Evolutionary conservation across 176 grass and related monocot species (phyloP).

Genomic region (Poa annua): DNA sequence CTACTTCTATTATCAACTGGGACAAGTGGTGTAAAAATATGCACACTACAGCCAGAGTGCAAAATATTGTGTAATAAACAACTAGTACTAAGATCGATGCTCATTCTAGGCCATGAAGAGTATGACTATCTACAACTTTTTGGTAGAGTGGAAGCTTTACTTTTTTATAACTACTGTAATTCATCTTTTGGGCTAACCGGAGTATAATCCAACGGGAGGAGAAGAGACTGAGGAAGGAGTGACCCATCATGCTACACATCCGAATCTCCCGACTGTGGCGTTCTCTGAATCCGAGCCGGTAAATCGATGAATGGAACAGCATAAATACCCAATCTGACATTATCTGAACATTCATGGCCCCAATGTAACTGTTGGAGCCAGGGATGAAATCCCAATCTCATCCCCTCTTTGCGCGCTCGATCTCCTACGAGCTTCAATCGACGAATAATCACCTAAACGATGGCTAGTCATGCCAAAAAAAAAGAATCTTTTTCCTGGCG

Average conservation of each 20-base stretch:
- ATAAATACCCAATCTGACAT: not conserved
- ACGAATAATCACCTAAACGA: too few relatives aligned
- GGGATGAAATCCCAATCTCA: not conserved
- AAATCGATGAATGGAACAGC: not conserved
- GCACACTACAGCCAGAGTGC: not conserved
- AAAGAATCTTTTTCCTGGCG: not conserved
- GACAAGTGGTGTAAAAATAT: not conserved
- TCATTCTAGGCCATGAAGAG: not conserved
- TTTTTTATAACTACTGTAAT: not conserved
- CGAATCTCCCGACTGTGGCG: not conserved
- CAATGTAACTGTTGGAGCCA: not conserved
- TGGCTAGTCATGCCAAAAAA: not conserved
- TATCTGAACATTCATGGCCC: not conserved
- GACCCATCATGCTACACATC: not conserved
- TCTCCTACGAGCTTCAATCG: not conserved
- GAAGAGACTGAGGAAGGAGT: not conserved
- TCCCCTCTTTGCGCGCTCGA: not conserved
- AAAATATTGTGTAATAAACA: not conserved
- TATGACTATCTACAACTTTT: not conserved
- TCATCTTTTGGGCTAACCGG: not conserved
- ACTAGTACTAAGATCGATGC: not conserved
- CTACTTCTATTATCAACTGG: not conserved
- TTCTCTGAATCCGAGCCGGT: not conserved
- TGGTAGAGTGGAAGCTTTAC: not conserved
- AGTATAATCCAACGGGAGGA: not conserved